Evolutionary conservation across 148 eudicot species (phyloP), one percentile per base, ranked within the genome.

Genomic region (Silene conica): DNA sequence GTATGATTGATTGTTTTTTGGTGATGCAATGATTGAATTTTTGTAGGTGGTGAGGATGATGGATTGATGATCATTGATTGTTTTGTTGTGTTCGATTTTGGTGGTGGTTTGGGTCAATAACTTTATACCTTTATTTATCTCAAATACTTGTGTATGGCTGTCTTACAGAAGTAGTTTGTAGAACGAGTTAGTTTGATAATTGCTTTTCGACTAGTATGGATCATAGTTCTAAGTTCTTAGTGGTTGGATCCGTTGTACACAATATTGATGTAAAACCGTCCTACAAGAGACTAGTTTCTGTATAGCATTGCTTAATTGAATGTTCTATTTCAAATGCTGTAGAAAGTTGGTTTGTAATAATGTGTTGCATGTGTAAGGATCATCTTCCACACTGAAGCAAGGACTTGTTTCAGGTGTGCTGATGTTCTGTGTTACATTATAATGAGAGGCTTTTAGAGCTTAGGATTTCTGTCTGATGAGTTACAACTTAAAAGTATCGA

Each of bases 281-380:
- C 7, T 38, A 38, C 9, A 31, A 31, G 34, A 38, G 43, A 38
- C 1, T 38, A 38, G 43, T 3, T 5, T 38, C 43, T 38, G 46
- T 23, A 31, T 67, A 2, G 25, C 68, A 6, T 75, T 41, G 3
- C 10, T 38, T 57, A 0, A 31, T 54, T 38, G 3, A 54, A 21
- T 67, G 50, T 52, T 54, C 4, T 43, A 20, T 56, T 38, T 68
- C 46, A 67, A 59, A 25, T 46, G 48, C 6, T 69, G 67, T 16
- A 8, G 10, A 41, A 28, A 41, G 46, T 19, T 25, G 46, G 16
- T 48, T 48, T 50, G 55, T 50, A 50, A 50, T 50, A 43, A 16
- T 48, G 54, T 48, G 61, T 65, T 74, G 76, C 72, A 75, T 75
- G 71, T 56, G 63, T 76, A 66, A 67, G 63, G 64, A 54, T 31